phyloP scores from a whole-genome alignment of 192 early-diverging fungal genomes.

The Dispira parvispora region DNA sequence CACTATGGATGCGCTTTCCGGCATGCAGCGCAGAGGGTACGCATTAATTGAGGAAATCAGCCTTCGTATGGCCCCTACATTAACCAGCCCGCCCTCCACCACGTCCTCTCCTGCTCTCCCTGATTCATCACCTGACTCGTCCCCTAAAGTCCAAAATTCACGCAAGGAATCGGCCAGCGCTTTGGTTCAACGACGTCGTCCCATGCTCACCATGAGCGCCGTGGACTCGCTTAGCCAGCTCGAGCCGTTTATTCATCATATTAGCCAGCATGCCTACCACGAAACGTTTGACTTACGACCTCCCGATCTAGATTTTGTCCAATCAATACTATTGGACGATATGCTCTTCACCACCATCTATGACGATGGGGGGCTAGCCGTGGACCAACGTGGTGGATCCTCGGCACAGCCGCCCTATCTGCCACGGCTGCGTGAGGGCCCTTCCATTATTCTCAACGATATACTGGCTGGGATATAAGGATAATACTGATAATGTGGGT shows the following conservation, averaged over 20 bases:
- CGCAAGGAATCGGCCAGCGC: conserved; percentile 15
- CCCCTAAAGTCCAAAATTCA: conserved; percentile 16
- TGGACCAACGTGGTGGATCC: not conserved
- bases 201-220: conserved; percentile 53
- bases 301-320: conserved; percentile 63
- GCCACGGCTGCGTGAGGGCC: not conserved
- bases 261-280: conserved; percentile 60
- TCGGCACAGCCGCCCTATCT: not conserved
- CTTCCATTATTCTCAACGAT: not conserved
- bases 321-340: conserved; percentile 46
- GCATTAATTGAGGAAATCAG: conserved; percentile 53
- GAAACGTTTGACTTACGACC: conserved; percentile 47
- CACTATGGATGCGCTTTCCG: conserved; percentile 50
- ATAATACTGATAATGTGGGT: too few species aligned
- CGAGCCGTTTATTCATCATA: conserved; percentile 56
- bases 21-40: conserved; percentile 27
- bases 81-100: conserved; percentile 11
- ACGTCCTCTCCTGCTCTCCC: conserved; percentile 14
- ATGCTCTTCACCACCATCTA: conserved; percentile 14
- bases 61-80: conserved; percentile 22
- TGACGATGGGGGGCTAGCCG: not conserved
- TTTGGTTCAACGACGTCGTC: conserved; percentile 19
- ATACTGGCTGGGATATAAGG: not conserved
- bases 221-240: conserved; percentile 55
- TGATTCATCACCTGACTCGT: conserved; percentile 17